Evolutionary conservation across 2,329 filamentous ascomycete genomes (phyloP).

Genomic region (Proliferodiscus dingleyae): DNA sequence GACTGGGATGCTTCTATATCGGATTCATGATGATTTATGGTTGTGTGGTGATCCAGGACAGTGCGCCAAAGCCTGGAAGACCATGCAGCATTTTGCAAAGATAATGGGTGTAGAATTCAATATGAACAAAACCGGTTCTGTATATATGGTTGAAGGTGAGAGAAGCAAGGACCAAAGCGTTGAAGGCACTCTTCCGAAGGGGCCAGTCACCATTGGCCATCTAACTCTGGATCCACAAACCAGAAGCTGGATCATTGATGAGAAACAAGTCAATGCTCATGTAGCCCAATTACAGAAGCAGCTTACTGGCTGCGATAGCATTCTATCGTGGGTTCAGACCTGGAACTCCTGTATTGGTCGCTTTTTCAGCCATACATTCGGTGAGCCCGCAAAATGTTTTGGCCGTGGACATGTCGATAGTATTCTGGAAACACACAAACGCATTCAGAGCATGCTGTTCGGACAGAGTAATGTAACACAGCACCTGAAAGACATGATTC

Average conservation of each 20-base stretch:
- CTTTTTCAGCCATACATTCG: conserved; percentile 54
- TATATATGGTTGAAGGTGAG: conserved; percentile 32
- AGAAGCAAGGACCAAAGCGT: conserved; percentile 3
- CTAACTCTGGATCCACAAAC: conserved; percentile 43
- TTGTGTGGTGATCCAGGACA: conserved; percentile 53
- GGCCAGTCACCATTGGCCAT: conserved; percentile 53
- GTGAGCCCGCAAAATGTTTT: conserved; percentile 47
- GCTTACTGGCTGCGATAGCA: conserved; percentile 44
- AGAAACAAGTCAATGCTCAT: conserved; percentile 47
- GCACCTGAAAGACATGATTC: conserved; percentile 43
- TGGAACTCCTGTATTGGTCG: conserved; percentile 52
- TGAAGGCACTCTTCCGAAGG: conserved; percentile 38
- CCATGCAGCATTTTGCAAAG: conserved; percentile 47
- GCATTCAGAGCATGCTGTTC: conserved; percentile 48
- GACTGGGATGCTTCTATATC: conserved; percentile 51
- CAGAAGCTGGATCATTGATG: conserved; percentile 48
- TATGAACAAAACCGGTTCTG: conserved; percentile 49
- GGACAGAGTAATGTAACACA: conserved; percentile 35
- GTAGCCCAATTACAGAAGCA: conserved; percentile 50
- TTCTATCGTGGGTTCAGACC: conserved; percentile 53
- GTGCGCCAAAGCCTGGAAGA: conserved; percentile 52
- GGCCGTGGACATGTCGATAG: conserved; percentile 48
- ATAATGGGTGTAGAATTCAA: conserved; percentile 55
- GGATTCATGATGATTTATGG: conserved; percentile 61
- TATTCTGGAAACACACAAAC: conserved; percentile 45